Base-by-base conservation (phyloP, 169 alveolate genomes). In the Theileria annulata region DNA sequence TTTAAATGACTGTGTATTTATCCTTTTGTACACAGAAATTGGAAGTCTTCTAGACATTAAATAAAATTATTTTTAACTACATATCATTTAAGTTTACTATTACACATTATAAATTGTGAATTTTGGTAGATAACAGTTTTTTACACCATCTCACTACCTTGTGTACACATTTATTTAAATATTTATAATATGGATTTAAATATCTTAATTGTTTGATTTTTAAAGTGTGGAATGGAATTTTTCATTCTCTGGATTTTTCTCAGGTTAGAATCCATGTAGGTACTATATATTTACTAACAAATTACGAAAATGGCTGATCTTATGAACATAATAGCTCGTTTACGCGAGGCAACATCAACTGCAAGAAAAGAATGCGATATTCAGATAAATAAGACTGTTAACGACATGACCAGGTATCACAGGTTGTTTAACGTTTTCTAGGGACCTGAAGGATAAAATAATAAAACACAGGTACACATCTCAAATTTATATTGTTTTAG, bases 371-470 rank as follows among this genome's bases (percentile, higher is more conserved):
- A 77, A 77, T 77, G 85, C 37, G 71, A 77, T 33, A 28, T 42
- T 21, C 85, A 77, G 62, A 28, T 77, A 12, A 77, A 77, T 37
- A 70, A 77, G 77, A 47, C 79, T 13, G 47, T 77, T 15, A 67
- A 23, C 54, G 47, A 66, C 8, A 77, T 77, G 78, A 47, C 85
- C 71, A 77, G 70, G 85, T 77, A 23, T 17, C 76, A 35, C 25
- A 8, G 0, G 31, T n/a, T 19, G 6, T 13, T 27, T 2, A 28
- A 8, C 13, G 30, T 17, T 13, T 23, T 23, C 8, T 69, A 77
- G 85, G 71, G 70, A 77, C 49, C 49, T 68, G 60, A 77, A 77
- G 78, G 85, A 77, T 0, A 51, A 77, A 12, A 77, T 77, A 31
- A 70, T 73, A 4, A 25, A 56, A n/a, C 77, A 68, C 35, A 67